These are phyloP conservation scores for Fraxinus latifolia DNA, from an alignment of 305 asterid genomes.

Conservation along the genomic window DNA sequence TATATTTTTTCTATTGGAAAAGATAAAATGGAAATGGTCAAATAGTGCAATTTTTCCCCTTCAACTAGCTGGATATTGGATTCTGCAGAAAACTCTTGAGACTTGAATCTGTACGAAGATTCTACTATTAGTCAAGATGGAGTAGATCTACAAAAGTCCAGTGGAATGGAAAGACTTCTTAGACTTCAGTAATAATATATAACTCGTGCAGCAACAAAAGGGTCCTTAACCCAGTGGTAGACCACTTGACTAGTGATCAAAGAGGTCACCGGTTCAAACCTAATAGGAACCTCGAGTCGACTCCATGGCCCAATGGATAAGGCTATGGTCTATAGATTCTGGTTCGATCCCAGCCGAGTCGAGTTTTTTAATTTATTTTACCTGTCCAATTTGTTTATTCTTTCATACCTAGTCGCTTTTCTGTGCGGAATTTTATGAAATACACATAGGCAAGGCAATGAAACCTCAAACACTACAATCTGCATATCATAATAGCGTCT, in stretches of 20 bases:
- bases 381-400: not conserved
- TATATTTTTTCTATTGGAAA: not conserved
- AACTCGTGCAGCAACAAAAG: no score
- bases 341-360: slow-evolving; percentile 99
- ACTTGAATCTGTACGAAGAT: not conserved
- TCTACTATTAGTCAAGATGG: not conserved
- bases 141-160: not conserved
- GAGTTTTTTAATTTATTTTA: slow-evolving; percentile 10
- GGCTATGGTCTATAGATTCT: slow-evolving; percentile 99
- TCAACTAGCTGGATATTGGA: not conserved
- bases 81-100: not conserved
- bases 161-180: not conserved
- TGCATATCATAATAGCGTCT: not conserved
- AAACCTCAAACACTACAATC: no score
- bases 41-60: not conserved
- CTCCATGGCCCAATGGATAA: slow-evolving; percentile 99
- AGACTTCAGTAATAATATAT: no score
- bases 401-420: not conserved
- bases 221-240: not conserved
- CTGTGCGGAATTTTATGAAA: not conserved
- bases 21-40: not conserved
- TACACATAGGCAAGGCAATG: not conserved
- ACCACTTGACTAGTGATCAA: not conserved
- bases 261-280: not conserved
- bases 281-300: slow-evolving; percentile 12